Percentiles rank a stretch among this genome's conserved stretches.
Conservation (phyloP, 2,329 filamentous ascomycete species). For the Pyrenochaeta sp. region DNA sequence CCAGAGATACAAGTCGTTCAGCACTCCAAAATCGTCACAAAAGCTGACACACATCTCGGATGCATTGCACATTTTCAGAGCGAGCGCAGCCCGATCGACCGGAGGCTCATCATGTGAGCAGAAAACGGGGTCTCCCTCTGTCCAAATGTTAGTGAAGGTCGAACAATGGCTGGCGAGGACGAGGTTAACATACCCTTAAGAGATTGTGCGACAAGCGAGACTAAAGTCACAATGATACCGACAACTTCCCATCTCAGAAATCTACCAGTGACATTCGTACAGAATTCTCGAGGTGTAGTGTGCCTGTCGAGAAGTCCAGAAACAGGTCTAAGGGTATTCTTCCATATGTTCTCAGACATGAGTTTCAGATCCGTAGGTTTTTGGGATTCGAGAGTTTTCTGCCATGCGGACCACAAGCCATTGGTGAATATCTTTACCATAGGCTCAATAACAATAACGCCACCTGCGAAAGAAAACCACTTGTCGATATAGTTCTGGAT, state of each 20-base stretch:
- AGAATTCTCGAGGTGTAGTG: conserved; percentile 52
- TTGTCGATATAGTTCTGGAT: conserved; percentile 44
- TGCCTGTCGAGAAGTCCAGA: conserved; percentile 41
- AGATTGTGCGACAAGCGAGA: conserved; percentile 47
- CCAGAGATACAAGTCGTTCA: conserved; percentile 48
- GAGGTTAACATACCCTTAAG: conserved; percentile 32
- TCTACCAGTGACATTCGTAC: conserved; percentile 48
- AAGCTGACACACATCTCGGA: conserved; percentile 43
- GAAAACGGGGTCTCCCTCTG: conserved; percentile 46
- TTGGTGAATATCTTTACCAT: conserved; percentile 43
- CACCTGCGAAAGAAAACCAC: conserved; percentile 41
- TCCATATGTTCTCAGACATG: conserved; percentile 54
- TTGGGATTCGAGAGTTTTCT: conserved; percentile 31
- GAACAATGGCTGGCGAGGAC: neutral
- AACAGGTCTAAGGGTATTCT: conserved; percentile 51
- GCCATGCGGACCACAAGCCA: conserved; percentile 39
- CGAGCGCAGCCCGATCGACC: conserved; percentile 34
- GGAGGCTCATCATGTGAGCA: conserved; percentile 37
- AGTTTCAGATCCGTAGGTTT: conserved; percentile 41
- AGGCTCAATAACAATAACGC: conserved; percentile 46
- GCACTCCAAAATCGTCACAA: conserved; percentile 40
- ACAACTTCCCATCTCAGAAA: conserved; percentile 56
- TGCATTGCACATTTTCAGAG: conserved; percentile 34
- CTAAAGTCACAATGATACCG: conserved; percentile 50
- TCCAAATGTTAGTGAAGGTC: conserved; percentile 4